Percentiles rank a stretch among this genome's conserved stretches.
Conservation (phyloP, 2,329 filamentous ascomycete species). For the Anisogramma anomala region DNA sequence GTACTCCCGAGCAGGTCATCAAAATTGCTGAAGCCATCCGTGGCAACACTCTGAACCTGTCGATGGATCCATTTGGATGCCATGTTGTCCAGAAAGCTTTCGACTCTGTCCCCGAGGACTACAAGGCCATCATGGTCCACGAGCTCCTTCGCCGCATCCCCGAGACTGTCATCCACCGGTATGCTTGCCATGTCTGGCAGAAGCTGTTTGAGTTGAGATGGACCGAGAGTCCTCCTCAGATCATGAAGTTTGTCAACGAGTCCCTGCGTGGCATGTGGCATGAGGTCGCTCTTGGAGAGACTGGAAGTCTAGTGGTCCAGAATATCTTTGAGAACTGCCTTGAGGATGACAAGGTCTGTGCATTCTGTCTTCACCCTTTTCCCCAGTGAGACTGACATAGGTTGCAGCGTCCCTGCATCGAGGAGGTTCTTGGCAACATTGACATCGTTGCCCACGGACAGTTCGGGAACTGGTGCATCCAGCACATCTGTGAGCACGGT, state of each 20-base stretch:
- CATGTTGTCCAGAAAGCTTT: conserved; percentile 98
- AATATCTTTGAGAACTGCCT: conserved; percentile 99
- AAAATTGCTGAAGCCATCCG: conserved; percentile 90
- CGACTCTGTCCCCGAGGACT: conserved; percentile 91
- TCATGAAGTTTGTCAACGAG: conserved; percentile 98
- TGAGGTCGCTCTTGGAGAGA: conserved; percentile 92
- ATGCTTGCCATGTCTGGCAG: conserved; percentile 98
- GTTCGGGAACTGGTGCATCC: conserved; percentile 99
- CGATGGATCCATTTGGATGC: conserved; percentile 97
- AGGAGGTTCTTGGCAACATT: conserved; percentile 89
- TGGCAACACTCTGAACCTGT: conserved; percentile 84
- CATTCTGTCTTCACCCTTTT: not conserved
- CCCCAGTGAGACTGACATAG: not conserved
- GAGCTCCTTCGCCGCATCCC: conserved; percentile 90
- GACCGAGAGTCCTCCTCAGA: conserved; percentile 87
- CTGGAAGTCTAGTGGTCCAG: conserved; percentile 93
- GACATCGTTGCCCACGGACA: conserved; percentile 95
- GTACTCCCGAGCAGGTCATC: conserved; percentile 85
- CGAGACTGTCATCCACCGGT: conserved; percentile 95
- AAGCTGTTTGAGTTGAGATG: conserved; percentile 97
- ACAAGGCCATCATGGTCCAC: conserved; percentile 98
- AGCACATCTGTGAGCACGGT: conserved; percentile 97
- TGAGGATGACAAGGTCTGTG: conserved; percentile 85
- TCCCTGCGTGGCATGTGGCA: conserved; percentile 96
- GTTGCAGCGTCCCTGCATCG: conserved; percentile 82